phyloP scores from a whole-genome alignment of 805 yeast genomes.

The Candida maltosa region DNA sequence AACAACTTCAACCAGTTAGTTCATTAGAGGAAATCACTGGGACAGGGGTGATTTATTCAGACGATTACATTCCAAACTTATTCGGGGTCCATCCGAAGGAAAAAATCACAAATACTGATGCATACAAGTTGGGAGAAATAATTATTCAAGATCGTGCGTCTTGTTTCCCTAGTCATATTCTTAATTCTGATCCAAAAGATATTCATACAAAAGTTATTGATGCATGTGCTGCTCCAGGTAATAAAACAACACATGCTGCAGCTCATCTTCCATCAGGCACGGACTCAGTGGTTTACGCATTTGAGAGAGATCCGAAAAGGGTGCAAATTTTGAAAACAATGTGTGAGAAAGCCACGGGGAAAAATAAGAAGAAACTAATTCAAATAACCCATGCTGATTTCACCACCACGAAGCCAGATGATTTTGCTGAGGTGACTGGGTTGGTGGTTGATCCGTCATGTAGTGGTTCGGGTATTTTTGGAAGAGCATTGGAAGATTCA shows the following conservation, averaged over 20 bases:
- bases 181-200: conserved; percentile 50
- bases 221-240: conserved; percentile 98
- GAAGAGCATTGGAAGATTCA: conserved; percentile 65
- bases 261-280: conserved; percentile 41
- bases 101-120: conserved; percentile 60
- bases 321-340: conserved; percentile 68
- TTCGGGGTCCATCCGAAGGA: conserved; percentile 82
- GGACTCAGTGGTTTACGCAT: conserved; percentile 63
- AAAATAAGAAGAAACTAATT: conserved; percentile 26
- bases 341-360: conserved; percentile 65
- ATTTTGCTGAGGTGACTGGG: conserved; percentile 67
- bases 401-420: conserved; percentile 54
- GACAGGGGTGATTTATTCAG: conserved; percentile 66
- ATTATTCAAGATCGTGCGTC: conserved; percentile 96
- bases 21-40: conserved; percentile 30
- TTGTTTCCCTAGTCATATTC: conserved; percentile 89
- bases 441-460: conserved; percentile 94
- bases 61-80: conserved; percentile 68
- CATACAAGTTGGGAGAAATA: conserved; percentile 71
- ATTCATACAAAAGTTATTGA: conserved; percentile 69
- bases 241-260: conserved; percentile 92
- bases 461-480: conserved; percentile 96
- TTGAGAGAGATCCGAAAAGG: conserved; percentile 79
- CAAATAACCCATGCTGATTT: conserved; percentile 64
- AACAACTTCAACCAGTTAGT: conserved; percentile 44